Base-by-base conservation (phyloP, 2,329 filamentous ascomycete genomes). In the Cladophialophora bantiana region DNA sequence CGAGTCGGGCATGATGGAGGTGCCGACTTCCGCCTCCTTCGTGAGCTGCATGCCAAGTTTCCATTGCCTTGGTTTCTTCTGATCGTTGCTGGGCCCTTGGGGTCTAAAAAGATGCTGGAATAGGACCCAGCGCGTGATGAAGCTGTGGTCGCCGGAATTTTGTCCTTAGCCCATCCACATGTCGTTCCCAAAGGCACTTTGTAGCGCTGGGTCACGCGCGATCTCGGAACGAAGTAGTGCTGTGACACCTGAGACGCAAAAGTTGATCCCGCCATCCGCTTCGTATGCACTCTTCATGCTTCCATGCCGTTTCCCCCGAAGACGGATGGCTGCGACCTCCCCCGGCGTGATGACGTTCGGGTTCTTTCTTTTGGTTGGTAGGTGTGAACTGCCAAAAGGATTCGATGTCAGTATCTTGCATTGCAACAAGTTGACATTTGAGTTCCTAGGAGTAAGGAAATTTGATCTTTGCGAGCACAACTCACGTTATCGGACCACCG, bases 281-380 rank as follows among this genome's bases (percentile, higher is more conserved):
- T 48, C 59, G 32, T 62, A 54, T 13, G 59, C 59, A 36, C 48
- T 45, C 35, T 62, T 53, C 59, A 62, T 62, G 50, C 59, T 62
- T 12, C 34, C 59, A 35, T 55, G 59, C 7, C 59, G 59, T 32
- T 62, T 55, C n/a, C 48, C 48, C 15, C 59, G 32, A 40, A 62
- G 59, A 40, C 59, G 59, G n/a, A 62, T 55, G 38, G 59, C 59
- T 12, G 59, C 59, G 3, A 62, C 59, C 35, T 62, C 59, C 59
- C 59, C 55, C 12, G 59, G 45, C 34, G 3, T 62, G 15, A 62
- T 62, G 2, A 42, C 9, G n/a, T 53, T n/a, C 4, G 34, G 13
- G 32, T 54, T 13, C 50, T 55, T 32, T 54, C 59, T 50, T n/a
- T 31, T 40, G 15, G 7, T 35, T 6, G 59, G 59, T 40, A 62